phyloP scores from a whole-genome alignment of 73 alveolate genomes.

The Tetrahymena thermophila region DNA sequence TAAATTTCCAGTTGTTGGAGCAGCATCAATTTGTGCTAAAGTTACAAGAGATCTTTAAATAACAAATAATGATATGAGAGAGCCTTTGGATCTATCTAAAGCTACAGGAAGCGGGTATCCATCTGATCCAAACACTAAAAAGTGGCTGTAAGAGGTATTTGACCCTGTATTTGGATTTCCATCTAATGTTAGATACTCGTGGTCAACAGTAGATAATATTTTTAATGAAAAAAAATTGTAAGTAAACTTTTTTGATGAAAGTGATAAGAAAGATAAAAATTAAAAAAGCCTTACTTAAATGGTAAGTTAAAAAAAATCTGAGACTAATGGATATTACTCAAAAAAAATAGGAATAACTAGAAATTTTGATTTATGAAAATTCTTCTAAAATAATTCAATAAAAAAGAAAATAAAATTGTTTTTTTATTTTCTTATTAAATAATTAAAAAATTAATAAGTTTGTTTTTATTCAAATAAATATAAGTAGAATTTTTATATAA shows the following conservation, averaged over 20 bases:
- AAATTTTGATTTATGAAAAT: not conserved
- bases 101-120: constrained; percentile 95
- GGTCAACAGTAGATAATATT: constrained; percentile 64
- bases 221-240: not conserved
- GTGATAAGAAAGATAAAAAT: not conserved
- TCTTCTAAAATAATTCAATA: too few species aligned
- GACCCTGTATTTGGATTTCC: constrained; percentile 90
- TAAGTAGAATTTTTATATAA: too few species aligned
- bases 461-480: too few species aligned
- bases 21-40: constrained; percentile 94
- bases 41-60: constrained; percentile 81
- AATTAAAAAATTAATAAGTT: too few species aligned
- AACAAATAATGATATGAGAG: not conserved
- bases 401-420: too few species aligned
- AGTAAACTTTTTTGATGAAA: not conserved
- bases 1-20: constrained; percentile 85
- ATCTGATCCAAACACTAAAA: constrained; percentile 73
- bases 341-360: not conserved
- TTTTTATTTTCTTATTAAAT: too few species aligned
- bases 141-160: constrained; percentile 72
- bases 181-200: constrained; percentile 81
- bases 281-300: not conserved
- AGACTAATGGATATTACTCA: not conserved
- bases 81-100: constrained; percentile 32
- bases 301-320: not conserved